Conservation (phyloP, 2,329 filamentous ascomycete genomes). For the Dactylellina drechsleri region DNA sequence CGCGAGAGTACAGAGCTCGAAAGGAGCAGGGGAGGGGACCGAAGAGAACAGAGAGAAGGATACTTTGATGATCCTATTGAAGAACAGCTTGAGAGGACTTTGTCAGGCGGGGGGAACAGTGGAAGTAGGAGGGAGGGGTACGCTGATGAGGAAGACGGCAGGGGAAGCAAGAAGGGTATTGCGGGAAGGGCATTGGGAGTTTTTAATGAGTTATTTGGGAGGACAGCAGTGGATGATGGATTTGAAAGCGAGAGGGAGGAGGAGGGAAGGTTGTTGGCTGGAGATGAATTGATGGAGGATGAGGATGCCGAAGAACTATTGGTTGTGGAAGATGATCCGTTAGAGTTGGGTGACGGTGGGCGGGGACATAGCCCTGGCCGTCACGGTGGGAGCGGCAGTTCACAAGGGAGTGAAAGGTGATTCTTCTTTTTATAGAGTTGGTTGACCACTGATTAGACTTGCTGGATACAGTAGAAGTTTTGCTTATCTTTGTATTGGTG, state of each 20-base stretch:
- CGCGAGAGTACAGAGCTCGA: constrained; percentile 17
- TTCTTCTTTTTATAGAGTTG: background rate
- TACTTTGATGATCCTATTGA: constrained; percentile 55
- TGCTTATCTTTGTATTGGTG: background rate
- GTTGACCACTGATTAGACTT: background rate
- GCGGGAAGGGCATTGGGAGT: constrained; percentile 49
- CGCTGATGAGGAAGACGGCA: constrained; percentile 23
- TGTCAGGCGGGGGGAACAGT: constrained; percentile 19
- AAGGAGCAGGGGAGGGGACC: constrained; percentile 1
- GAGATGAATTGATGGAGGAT: constrained; percentile 51
- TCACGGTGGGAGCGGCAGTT: background rate
- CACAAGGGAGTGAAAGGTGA: background rate
- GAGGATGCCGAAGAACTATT: constrained; percentile 56
- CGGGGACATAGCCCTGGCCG: background rate
- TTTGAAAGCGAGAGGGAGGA: constrained; percentile 54
- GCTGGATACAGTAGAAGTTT: background rate
- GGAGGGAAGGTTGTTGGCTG: constrained; percentile 50
- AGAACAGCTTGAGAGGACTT: constrained; percentile 50
- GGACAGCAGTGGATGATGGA: constrained; percentile 31
- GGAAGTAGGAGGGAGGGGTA: background rate
- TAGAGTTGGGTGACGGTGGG: constrained; percentile 21
- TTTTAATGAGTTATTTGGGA: constrained; percentile 45
- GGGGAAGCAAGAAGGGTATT: constrained; percentile 19
- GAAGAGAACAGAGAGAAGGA: constrained; percentile 29
- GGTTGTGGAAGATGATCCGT: constrained; percentile 52